These are phyloP conservation scores for Solanum tarijense DNA, from an alignment of 257 asterid genomes.

Conservation along the genomic window DNA sequence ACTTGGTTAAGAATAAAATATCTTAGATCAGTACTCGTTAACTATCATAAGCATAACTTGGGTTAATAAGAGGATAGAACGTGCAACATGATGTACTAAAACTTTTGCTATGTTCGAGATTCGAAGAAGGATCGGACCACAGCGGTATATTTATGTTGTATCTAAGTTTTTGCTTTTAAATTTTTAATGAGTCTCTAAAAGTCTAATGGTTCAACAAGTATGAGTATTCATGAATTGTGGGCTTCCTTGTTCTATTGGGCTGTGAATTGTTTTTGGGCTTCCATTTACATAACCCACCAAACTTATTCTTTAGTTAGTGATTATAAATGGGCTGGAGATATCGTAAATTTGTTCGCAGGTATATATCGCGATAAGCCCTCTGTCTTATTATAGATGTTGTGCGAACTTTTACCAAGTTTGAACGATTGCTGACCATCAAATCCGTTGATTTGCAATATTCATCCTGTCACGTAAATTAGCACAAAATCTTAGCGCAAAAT, in stretches of 20 bases:
- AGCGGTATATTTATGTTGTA: no score
- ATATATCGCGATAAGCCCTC: not conserved
- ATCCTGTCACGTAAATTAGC: no score
- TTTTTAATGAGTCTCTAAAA: no score
- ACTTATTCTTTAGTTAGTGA: not conserved
- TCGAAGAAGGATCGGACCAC: not conserved
- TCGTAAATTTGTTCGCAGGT: not conserved
- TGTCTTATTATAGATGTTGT: not conserved
- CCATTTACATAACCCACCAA: not conserved
- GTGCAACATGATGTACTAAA: no score
- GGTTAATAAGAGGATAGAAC: no score
- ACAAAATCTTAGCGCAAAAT: not conserved
- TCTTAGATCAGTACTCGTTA: no score
- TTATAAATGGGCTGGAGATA: not conserved
- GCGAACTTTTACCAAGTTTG: not conserved
- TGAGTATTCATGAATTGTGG: not conserved
- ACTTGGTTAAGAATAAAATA: not conserved
- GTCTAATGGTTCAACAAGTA: no score
- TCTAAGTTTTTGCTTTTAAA: no score
- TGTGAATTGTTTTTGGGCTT: not conserved
- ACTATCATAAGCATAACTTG: no score
- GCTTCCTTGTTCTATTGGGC: not conserved
- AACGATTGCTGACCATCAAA: not conserved
- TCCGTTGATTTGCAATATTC: not conserved
- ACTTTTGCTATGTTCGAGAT: no score